A percentile compares a stretch with the other conserved stretches of the same genome.
Conservation (phyloP, 257 asterid genomes). For the Marsdenia floribunda region DNA sequence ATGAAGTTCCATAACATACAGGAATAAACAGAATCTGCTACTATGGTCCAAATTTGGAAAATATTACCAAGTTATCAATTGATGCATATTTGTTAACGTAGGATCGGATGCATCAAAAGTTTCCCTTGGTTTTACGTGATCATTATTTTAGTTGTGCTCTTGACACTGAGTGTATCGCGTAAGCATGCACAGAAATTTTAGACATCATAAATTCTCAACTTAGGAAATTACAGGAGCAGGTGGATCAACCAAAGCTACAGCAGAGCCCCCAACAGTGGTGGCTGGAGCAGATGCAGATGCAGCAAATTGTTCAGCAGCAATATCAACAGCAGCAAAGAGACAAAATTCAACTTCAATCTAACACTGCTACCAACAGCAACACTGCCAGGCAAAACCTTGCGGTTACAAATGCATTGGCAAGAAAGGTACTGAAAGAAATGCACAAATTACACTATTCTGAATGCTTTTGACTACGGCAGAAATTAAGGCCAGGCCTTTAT, state of each 20-base stretch:
- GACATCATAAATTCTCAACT: slow-evolving; percentile 5
- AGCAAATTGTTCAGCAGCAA: slow-evolving; percentile 19
- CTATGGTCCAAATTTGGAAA: not conserved
- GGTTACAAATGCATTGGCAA: slow-evolving; percentile 13
- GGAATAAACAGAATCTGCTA: not conserved
- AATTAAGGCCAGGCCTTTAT: slow-evolving; percentile 15
- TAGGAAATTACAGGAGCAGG: slow-evolving; percentile 15
- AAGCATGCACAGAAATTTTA: not conserved
- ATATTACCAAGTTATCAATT: not conserved
- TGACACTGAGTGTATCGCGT: not conserved
- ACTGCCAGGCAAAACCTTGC: slow-evolving; percentile 11
- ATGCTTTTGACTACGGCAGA: slow-evolving; percentile 1
- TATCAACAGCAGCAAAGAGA: slow-evolving; percentile 20
- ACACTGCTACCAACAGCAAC: slow-evolving; percentile 3
- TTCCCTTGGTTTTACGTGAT: not conserved
- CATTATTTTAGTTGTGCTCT: not conserved
- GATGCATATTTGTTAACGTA: not conserved
- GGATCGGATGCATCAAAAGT: not conserved
- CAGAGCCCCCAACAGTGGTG: slow-evolving; percentile 16
- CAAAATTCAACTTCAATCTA: slow-evolving; percentile 11
- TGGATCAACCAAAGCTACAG: slow-evolving; percentile 11
- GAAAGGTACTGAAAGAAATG: not conserved
- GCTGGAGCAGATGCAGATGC: slow-evolving; percentile 23
- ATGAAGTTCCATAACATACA: not conserved
- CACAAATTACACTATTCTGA: not conserved